These are phyloP conservation scores for Nicotiana paniculata DNA, from an alignment of 257 asterid genomes.

Conservation along the genomic window DNA sequence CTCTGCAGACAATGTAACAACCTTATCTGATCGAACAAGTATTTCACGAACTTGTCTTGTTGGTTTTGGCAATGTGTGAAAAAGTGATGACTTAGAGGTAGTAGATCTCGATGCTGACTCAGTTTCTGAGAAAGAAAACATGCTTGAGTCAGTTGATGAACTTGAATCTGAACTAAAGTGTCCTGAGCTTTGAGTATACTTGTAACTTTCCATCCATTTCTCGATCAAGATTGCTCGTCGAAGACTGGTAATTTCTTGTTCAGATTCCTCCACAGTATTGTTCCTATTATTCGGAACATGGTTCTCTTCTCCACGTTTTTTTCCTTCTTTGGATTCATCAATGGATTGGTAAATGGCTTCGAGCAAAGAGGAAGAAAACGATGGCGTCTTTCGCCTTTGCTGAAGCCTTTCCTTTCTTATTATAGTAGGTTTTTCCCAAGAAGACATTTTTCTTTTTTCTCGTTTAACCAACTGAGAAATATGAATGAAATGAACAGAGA, in stretches of 20 bases:
- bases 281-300: constrained; percentile 16
- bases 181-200: constrained; percentile 18
- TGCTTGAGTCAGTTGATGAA: constrained; percentile 63
- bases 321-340: constrained; percentile 37
- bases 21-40: constrained; percentile 5
- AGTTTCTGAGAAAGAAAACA: constrained; percentile 56
- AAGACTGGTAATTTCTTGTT: constrained; percentile 57
- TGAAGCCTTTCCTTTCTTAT: constrained; percentile 20
- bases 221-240: constrained; percentile 71
- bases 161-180: constrained; percentile 44
- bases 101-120: constrained; percentile 42
- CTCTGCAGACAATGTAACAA: constrained; percentile 1
- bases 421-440: constrained; percentile 12
- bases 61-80: neutral
- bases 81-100: constrained; percentile 29
- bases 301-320: neutral
- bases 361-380: constrained; percentile 77
- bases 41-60: neutral
- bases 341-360: constrained; percentile 76
- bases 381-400: constrained; percentile 48
- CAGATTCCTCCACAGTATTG: constrained; percentile 22
- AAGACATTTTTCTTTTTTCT: constrained; percentile 8
- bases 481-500: neutral
- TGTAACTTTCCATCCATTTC: constrained; percentile 67
- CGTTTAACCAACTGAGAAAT: neutral